These are phyloP conservation scores for Naganishia randhawae DNA, from an alignment of 768 basidiomycete species.

Conservation along the genomic window DNA sequence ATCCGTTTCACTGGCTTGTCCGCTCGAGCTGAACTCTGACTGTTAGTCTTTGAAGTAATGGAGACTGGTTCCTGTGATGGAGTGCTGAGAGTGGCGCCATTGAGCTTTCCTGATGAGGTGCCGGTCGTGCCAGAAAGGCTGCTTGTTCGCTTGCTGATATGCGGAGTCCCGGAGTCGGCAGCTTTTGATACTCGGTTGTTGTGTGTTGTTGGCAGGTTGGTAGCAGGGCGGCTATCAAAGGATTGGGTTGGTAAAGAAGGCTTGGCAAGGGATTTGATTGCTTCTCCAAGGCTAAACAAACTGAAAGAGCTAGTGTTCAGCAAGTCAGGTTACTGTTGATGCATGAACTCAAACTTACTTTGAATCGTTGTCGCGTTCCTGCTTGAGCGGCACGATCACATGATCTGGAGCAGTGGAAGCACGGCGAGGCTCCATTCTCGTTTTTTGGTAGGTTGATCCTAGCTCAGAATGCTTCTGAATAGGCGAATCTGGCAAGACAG, in stretches of 20 bases:
- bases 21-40: background rate
- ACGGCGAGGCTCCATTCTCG: background rate
- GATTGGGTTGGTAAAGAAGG: background rate
- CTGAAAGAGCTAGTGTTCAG: background rate
- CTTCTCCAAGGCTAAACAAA: background rate
- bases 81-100: background rate
- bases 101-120: background rate
- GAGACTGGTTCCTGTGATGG: background rate
- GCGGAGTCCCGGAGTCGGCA: background rate
- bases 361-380: background rate
- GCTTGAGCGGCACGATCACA: background rate
- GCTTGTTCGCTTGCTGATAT: conserved; percentile 13
- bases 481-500: background rate
- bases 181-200: background rate
- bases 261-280: background rate
- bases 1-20: background rate
- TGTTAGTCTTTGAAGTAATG: background rate
- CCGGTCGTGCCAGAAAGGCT: conserved; percentile 3
- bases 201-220: background rate
- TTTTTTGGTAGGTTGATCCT: background rate
- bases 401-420: background rate
- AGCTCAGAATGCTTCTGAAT: background rate
- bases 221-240: background rate
- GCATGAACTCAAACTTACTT: background rate
- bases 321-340: background rate